Conservation (phyloP, 768 basidiomycete species). For the Lyophyllum atratum region DNA sequence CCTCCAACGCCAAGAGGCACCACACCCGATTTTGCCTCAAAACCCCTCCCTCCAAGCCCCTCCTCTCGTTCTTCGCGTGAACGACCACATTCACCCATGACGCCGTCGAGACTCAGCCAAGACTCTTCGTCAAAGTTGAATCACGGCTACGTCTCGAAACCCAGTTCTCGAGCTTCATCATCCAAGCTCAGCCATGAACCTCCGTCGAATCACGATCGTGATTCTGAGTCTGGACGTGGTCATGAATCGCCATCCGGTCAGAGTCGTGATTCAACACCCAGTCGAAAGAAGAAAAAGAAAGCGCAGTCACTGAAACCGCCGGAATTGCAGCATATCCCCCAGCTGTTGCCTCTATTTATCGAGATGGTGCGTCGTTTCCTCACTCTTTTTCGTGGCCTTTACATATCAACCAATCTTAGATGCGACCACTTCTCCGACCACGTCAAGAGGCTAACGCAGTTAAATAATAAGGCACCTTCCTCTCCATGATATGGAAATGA, state of each 20-base stretch:
- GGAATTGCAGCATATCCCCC: slow-evolving; percentile 74
- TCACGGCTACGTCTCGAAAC: neutral
- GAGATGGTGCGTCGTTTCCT: slow-evolving; percentile 76
- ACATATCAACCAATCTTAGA: slow-evolving; percentile 25
- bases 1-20: slow-evolving; percentile 38
- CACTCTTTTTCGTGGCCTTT: neutral
- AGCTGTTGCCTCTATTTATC: slow-evolving; percentile 83
- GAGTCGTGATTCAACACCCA: neutral
- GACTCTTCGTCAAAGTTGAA: neutral
- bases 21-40: slow-evolving; percentile 22
- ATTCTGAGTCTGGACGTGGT: neutral
- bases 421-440: slow-evolving; percentile 44
- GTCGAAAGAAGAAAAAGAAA: slow-evolving; percentile 44
- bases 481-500: neutral
- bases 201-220: neutral
- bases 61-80: slow-evolving; percentile 23
- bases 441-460: slow-evolving; percentile 17
- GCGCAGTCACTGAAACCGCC: slow-evolving; percentile 63
- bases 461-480: neutral
- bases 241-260: neutral
- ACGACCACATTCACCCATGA: slow-evolving; percentile 17
- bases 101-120: slow-evolving; percentile 15
- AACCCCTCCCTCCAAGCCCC: slow-evolving; percentile 42
- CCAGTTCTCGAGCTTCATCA: neutral
- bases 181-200: slow-evolving; percentile 3